phyloP scores from a whole-genome alignment of 2,329 filamentous ascomycete genomes.

The Proliferodiscus dingleyae region DNA sequence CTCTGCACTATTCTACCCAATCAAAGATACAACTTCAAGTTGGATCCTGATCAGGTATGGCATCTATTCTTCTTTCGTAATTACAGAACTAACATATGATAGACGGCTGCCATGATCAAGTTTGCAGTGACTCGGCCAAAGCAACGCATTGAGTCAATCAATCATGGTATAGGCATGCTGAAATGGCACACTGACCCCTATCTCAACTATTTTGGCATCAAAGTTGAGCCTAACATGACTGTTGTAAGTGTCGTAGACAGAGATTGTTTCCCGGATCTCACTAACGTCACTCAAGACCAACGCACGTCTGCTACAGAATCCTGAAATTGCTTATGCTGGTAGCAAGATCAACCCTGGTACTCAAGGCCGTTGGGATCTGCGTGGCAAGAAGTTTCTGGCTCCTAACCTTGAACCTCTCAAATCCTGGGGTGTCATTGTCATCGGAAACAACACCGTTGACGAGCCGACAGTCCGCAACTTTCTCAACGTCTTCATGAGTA shows the following conservation, averaged over 20 bases:
- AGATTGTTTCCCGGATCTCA: background rate
- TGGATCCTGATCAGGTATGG: slow-evolving; percentile 44
- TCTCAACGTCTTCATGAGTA: slow-evolving; percentile 54
- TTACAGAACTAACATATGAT: slow-evolving; percentile 25
- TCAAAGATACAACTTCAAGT: slow-evolving; percentile 60
- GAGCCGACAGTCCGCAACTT: slow-evolving; percentile 46
- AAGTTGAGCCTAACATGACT: slow-evolving; percentile 60
- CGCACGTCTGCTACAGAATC: slow-evolving; percentile 66
- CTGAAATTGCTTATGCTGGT: slow-evolving; percentile 59
- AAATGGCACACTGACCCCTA: slow-evolving; percentile 66
- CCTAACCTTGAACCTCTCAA: slow-evolving; percentile 58
- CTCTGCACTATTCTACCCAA: slow-evolving; percentile 47
- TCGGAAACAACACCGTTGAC: slow-evolving; percentile 52
- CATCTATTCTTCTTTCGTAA: background rate
- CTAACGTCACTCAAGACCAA: slow-evolving; percentile 43
- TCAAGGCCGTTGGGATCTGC: slow-evolving; percentile 80
- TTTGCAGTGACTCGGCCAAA: slow-evolving; percentile 77
- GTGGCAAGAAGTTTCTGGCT: slow-evolving; percentile 70
- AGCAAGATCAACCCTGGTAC: slow-evolving; percentile 54
- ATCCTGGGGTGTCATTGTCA: slow-evolving; percentile 70
- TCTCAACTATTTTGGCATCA: slow-evolving; percentile 68
- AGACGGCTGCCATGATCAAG: slow-evolving; percentile 87
- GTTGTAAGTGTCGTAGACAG: slow-evolving; percentile 30
- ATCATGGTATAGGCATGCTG: slow-evolving; percentile 60
- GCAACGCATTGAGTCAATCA: slow-evolving; percentile 64